Evolutionary conservation across 106 monocot species (phyloP), one percentile per base, ranked within the genome.

Genomic region (Allium fistulosum): DNA sequence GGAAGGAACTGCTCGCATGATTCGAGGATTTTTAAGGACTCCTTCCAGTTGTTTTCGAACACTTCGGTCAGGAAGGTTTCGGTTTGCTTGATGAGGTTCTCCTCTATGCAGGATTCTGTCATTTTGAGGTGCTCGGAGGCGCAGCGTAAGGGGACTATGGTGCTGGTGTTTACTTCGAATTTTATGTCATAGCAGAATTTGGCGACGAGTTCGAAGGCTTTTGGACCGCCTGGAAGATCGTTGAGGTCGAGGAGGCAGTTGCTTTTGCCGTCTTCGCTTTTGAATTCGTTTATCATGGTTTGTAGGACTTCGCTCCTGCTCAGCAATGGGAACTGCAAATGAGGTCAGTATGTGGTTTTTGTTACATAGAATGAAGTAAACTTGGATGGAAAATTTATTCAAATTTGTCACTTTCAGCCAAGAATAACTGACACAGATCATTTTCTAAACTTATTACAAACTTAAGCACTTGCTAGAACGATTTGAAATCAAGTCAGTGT

Each of bases 101-200:
- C 79, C 49, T 64, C 70, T 26, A 70, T 66, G 28, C 74, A 79
- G 46, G 75, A 75, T 62, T 86, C 86, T 5, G 75, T 86, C 86
- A 86, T 86, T 52, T 51, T 65, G 3, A 86, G 82, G 68, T 82
- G 66, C 62, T 86, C 78, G 0, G 86, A 76, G 0, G 86, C 86
- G 26, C 86, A 86, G 4, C 81, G 68, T 5, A 86, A 13, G n/a
- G 56, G 58, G 58, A 86, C 82, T n/a, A 79, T 76, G 26, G 79
- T 86, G 61, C 18, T 63, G 48, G 82, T 75, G 48, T 78, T 82
- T 10, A 86, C 66, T 16, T 86, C 86, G 2, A 86, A 72, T 63
- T 64, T 82, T 11, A 82, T 74, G 16, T 79, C 82, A 8, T 86
- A 86, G 67, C 86, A 86, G 66, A 86, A 86, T 49, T 79, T 79